Conservation (phyloP, 768 basidiomycete species). For the Chiua virens region DNA sequence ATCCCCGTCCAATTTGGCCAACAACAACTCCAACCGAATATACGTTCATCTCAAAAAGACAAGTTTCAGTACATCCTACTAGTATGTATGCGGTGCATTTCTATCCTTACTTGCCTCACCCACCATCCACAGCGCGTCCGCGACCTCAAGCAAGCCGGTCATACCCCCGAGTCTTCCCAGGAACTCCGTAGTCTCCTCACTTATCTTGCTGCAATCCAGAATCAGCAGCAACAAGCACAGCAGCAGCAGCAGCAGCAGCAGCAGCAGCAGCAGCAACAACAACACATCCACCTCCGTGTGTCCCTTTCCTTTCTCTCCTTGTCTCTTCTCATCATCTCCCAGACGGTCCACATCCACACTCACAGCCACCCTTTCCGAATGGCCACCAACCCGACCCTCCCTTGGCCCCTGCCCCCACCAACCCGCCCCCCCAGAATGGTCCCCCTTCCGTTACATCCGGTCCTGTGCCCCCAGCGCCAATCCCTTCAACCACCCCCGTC, state of each 20-base stretch:
- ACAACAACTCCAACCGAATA: slow-evolving; percentile 8
- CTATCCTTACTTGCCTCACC: not conserved
- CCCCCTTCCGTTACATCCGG: slow-evolving; percentile 46
- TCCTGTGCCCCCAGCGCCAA: slow-evolving; percentile 49
- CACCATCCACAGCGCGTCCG: slow-evolving; percentile 40
- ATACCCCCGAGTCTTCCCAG: slow-evolving; percentile 42
- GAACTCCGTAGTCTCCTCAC: slow-evolving; percentile 45
- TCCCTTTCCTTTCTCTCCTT: not conserved
- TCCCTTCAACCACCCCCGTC: slow-evolving; percentile 67
- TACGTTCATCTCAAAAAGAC: slow-evolving; percentile 25
- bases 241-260: slow-evolving; percentile 20
- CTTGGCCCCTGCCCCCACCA: slow-evolving; percentile 28
- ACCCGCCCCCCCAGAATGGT: slow-evolving; percentile 31
- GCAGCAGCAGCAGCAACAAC: slow-evolving; percentile 29
- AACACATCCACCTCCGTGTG: slow-evolving; percentile 35
- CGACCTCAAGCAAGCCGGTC: slow-evolving; percentile 42
- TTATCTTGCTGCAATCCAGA: slow-evolving; percentile 35
- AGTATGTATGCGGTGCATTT: not conserved
- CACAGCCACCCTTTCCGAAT: slow-evolving; percentile 41
- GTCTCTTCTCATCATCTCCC: slow-evolving; percentile 25
- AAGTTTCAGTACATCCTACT: slow-evolving; percentile 23
- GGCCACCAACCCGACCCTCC: slow-evolving; percentile 38
- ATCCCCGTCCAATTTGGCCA: slow-evolving; percentile 25
- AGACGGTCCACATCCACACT: slow-evolving; percentile 26
- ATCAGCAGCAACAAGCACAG: slow-evolving; percentile 22